Evolutionary conservation across 768 basidiomycete species (phyloP), one percentile per base, ranked within the genome.

Genomic region (Phaffia australis): DNA sequence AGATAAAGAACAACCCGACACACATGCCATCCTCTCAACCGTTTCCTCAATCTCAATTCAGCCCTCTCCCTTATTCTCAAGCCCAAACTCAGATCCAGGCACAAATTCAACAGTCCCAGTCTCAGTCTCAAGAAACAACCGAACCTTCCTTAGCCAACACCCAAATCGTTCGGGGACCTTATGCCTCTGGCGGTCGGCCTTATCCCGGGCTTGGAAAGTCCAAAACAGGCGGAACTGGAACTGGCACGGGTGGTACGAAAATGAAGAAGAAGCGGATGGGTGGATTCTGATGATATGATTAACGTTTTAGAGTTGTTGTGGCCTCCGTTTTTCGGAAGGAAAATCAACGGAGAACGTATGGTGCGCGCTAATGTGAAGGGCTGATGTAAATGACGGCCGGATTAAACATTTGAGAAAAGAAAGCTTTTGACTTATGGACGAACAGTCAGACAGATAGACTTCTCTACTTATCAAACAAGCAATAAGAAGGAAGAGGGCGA

Each of bases 251-350:
- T 11, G 59, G 35, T 6, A 56, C 35, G 56, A 63, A 62, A 50
- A 19, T 23, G 42, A 52, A 46, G 48, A 67, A 67, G 66, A 67
- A 67, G 51, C 60, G 66, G 42, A 55, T 60, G 25, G 65, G 65
- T 29, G 65, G 65, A 25, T 67, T 67, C 58, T 67, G 60, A 67
- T 25, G 25, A 62, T 25, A 46, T 19, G n/a, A 61, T 23, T 25
- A 61, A 15, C 35, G 35, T 42, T 42, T 11, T 42, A 4, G 6
- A 42, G 11, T 5, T 11, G 11, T 42, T 42, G 35, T 42, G 35
- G 11, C 35, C 35, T 5, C 11, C 35, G 35, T 42, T 11, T 5
- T 42, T 42, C 6, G 11, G 11, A 42, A 5, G 35, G n/a, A n/a
- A n/a, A n/a, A n/a, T n/a, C n/a, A n/a, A n/a, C n/a, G n/a, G n/a